These are phyloP conservation scores for Aspergillus sp. DNA, from an alignment of 2,329 filamentous ascomycete species.

Conservation along the genomic window DNA sequence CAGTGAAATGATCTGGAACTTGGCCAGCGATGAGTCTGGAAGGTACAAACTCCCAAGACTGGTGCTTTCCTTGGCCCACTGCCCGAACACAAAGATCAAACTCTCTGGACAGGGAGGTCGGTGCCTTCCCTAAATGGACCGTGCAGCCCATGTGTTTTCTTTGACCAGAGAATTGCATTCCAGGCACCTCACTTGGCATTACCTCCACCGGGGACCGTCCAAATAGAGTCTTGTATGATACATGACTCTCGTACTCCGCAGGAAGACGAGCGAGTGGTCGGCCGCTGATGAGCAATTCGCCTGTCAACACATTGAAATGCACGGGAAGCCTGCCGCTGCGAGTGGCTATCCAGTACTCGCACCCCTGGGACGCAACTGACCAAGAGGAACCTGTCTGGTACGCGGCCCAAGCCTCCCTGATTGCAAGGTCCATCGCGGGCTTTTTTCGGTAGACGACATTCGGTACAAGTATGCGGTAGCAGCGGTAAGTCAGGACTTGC, in stretches of 20 bases:
- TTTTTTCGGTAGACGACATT: conserved; percentile 9
- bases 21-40: conserved; percentile 24
- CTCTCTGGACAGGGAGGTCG: conserved; percentile 14
- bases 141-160: conserved; percentile 16
- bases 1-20: conserved; percentile 38
- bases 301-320: conserved; percentile 34
- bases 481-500: conserved; percentile 21
- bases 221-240: conserved; percentile 26
- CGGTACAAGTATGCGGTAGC: conserved; percentile 4
- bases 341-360: conserved; percentile 8
- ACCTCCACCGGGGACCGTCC: conserved; percentile 23
- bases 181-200: conserved; percentile 14
- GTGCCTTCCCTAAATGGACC: conserved; percentile 21
- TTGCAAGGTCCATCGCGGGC: conserved; percentile 15
- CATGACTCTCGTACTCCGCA: conserved; percentile 21
- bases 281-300: conserved; percentile 34
- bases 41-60: conserved; percentile 32
- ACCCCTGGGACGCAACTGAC: background rate
- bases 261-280: conserved; percentile 30
- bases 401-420: conserved; percentile 17
- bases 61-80: background rate
- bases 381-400: conserved; percentile 15
- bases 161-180: conserved; percentile 24
- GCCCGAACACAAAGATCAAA: conserved; percentile 37
- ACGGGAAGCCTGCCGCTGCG: conserved; percentile 16